Percentiles rank a stretch among this genome's conserved stretches.
Conservation (phyloP, 257 asterid genomes). For the Solanum chilense region DNA sequence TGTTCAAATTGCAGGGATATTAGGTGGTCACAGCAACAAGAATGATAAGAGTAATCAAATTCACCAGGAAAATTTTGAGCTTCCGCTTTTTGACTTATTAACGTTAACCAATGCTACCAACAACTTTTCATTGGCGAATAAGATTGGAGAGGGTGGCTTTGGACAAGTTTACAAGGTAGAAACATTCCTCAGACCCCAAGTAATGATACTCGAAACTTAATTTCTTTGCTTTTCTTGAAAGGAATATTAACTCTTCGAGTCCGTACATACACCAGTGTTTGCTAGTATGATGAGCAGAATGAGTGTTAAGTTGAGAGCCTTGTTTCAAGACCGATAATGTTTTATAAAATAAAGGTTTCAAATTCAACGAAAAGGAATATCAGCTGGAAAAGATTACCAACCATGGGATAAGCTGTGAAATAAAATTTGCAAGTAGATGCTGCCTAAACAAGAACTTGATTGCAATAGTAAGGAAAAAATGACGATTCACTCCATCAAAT, state of each 20-base stretch:
- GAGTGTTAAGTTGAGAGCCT: neutral
- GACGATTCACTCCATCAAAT: neutral
- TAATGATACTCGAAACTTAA: neutral
- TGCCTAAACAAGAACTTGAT: neutral
- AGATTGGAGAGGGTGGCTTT: conserved; percentile 41
- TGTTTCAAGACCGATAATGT: neutral
- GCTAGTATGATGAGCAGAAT: neutral
- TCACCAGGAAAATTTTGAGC: conserved; percentile 4
- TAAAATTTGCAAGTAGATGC: neutral
- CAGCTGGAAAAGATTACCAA: neutral
- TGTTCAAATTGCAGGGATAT: neutral
- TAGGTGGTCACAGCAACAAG: neutral
- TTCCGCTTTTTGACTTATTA: conserved; percentile 6
- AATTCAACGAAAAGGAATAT: neutral
- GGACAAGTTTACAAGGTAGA: conserved; percentile 34
- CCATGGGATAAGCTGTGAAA: neutral
- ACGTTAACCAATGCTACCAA: conserved; percentile 17
- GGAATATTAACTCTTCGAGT: neutral
- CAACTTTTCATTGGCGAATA: conserved; percentile 9
- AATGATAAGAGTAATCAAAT: neutral
- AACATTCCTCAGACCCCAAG: neutral
- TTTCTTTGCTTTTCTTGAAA: neutral
- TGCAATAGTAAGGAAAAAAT: neutral
- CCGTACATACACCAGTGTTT: neutral
- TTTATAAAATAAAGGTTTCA: neutral